Conservation (phyloP, 2,329 filamentous ascomycete species). For the Claviceps digitariae region DNA sequence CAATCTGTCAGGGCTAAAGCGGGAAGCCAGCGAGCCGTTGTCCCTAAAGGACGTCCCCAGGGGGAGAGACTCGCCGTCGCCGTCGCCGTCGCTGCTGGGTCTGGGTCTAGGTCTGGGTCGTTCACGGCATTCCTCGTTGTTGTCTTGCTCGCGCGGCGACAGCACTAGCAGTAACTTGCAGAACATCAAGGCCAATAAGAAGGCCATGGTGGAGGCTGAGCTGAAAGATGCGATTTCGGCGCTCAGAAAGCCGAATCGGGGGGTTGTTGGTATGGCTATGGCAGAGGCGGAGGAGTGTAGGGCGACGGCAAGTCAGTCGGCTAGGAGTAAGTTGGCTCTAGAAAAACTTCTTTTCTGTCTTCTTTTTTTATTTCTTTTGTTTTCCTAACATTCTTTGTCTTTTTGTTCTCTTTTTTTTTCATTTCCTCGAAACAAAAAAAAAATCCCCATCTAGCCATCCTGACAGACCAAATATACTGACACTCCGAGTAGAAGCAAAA, state of each 20-base stretch:
- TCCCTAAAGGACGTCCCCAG: slow-evolving; percentile 35
- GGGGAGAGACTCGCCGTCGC: slow-evolving; percentile 22
- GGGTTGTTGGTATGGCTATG: slow-evolving; percentile 51
- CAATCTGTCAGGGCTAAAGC: slow-evolving; percentile 47
- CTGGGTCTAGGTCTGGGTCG: slow-evolving; percentile 11
- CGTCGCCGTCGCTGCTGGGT: too few species aligned
- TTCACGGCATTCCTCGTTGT: slow-evolving; percentile 28
- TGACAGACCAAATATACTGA: slow-evolving; percentile 14
- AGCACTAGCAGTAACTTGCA: slow-evolving; percentile 37
- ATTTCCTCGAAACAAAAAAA: background rate
- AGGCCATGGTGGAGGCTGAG: slow-evolving; percentile 54
- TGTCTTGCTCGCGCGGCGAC: slow-evolving; percentile 25
- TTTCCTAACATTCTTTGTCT: background rate
- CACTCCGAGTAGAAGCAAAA: slow-evolving; percentile 30
- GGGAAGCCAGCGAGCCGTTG: slow-evolving; percentile 50
- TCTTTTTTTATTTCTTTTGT: background rate
- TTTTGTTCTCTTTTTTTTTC: background rate
- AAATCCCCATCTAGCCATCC: background rate
- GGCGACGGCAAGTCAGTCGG: slow-evolving; percentile 29
- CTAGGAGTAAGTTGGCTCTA: slow-evolving; percentile 33
- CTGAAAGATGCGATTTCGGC: slow-evolving; percentile 60
- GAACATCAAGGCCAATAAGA: slow-evolving; percentile 48
- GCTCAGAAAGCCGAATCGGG: slow-evolving; percentile 62
- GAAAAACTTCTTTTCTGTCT: too few species aligned
- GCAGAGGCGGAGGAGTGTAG: slow-evolving; percentile 55